A percentile compares a stretch with the other conserved stretches of the same genome.
These are phyloP conservation scores for Stephania cephalantha DNA, from an alignment of 164 flowering plant species.

Conservation along the genomic window DNA sequence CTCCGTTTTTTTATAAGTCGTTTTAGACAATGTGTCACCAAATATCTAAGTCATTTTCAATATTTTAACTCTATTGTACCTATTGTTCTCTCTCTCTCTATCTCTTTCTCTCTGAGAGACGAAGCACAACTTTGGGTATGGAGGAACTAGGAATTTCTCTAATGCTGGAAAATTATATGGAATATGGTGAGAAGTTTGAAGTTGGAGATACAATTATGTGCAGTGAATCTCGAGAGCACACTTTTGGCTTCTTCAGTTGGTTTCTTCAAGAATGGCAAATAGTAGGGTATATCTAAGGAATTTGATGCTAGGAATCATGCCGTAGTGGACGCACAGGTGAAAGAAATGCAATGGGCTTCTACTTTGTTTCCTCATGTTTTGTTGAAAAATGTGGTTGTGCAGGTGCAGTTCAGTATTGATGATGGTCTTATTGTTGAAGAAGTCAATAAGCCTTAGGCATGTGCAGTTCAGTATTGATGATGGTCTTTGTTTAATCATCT, in stretches of 20 bases:
- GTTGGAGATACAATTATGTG: slow-evolving; percentile 56
- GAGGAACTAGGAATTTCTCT: slow-evolving; percentile 59
- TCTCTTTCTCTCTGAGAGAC: slow-evolving; percentile 20
- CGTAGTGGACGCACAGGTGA: slow-evolving; percentile 27
- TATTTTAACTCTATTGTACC: too few species aligned
- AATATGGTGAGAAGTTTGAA: slow-evolving; percentile 13
- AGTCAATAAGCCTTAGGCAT: slow-evolving; percentile 55
- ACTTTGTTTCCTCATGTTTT: slow-evolving; percentile 57
- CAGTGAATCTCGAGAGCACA: slow-evolving; percentile 43
- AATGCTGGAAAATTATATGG: slow-evolving; percentile 33
- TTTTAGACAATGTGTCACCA: too few species aligned
- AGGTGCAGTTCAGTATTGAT: slow-evolving; percentile 51
- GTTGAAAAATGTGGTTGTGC: slow-evolving; percentile 55
- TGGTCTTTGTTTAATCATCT: not conserved
- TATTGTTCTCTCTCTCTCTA: too few species aligned
- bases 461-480: slow-evolving; percentile 30
- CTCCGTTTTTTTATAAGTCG: too few species aligned
- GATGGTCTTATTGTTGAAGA: slow-evolving; percentile 53
- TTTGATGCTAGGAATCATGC: slow-evolving; percentile 52
- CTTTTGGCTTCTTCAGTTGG: slow-evolving; percentile 38
- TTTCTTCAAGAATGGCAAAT: slow-evolving; percentile 54
- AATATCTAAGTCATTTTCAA: too few species aligned
- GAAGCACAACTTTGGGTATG: slow-evolving; percentile 42
- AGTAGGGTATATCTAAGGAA: slow-evolving; percentile 45
- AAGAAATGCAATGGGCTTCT: slow-evolving; percentile 33